These are phyloP conservation scores for Warburgia ugandensis DNA, from an alignment of 164 flowering plant genomes.

Conservation along the genomic window DNA sequence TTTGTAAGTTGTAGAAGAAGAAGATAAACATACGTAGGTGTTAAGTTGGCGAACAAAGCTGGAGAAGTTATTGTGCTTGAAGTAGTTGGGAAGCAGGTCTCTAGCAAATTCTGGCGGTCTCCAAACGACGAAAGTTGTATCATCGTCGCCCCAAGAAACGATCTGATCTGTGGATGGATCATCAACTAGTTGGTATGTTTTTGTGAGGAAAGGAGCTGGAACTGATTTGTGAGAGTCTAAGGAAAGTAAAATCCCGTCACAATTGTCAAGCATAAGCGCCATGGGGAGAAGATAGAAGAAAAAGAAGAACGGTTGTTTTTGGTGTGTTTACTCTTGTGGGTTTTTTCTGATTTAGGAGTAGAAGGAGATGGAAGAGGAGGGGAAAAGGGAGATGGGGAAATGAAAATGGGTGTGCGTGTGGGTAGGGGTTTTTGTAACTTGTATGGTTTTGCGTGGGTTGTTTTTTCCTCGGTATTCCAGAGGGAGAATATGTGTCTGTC, in stretches of 20 bases:
- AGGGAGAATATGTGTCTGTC: conserved; percentile 91
- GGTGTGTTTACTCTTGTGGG: no score
- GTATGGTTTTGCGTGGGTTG: conserved; percentile 4
- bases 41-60: conserved; percentile 93
- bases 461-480: conserved; percentile 44
- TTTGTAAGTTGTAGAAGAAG: not conserved
- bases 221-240: conserved; percentile 78
- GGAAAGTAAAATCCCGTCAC: conserved; percentile 63
- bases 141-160: conserved; percentile 95
- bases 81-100: conserved; percentile 89
- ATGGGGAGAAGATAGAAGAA: conserved; percentile 23
- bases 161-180: conserved; percentile 84
- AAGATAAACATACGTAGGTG: conserved; percentile 59
- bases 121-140: conserved; percentile 87
- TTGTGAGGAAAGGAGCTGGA: conserved; percentile 87
- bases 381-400: conserved; percentile 16
- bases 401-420: conserved; percentile 4
- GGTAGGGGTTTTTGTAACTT: not conserved
- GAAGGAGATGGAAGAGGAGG: not conserved
- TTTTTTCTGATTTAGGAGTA: not conserved
- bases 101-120: conserved; percentile 93
- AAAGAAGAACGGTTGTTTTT: not conserved
- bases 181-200: conserved; percentile 87
- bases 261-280: conserved; percentile 64
- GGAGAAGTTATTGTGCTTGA: conserved; percentile 96